phyloP scores from a whole-genome alignment of 164 flowering plant species.

The Cinnamomum micranthum region DNA sequence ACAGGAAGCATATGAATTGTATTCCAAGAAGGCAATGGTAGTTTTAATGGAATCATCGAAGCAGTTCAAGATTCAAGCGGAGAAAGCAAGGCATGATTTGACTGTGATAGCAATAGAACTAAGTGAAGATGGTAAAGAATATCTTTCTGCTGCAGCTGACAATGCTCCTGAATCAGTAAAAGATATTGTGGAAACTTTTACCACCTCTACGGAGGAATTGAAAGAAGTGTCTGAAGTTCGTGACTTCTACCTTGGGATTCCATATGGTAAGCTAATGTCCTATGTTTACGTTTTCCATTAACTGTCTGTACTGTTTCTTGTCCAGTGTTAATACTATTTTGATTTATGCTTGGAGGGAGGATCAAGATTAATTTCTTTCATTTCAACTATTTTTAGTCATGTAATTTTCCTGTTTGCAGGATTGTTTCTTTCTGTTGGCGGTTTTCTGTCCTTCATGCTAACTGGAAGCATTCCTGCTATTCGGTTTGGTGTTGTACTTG shows the following conservation, averaged over 20 bases:
- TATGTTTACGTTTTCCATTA: not conserved
- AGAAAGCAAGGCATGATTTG: slow-evolving; percentile 68
- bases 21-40: slow-evolving; percentile 57
- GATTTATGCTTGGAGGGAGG: not conserved
- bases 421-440: slow-evolving; percentile 58
- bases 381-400: not conserved
- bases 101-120: slow-evolving; percentile 49
- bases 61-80: slow-evolving; percentile 70
- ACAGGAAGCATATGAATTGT: slow-evolving; percentile 73
- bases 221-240: slow-evolving; percentile 48
- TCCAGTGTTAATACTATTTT: not conserved
- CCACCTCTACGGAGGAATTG: slow-evolving; percentile 41
- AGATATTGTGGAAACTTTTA: slow-evolving; percentile 73
- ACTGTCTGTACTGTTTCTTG: not conserved
- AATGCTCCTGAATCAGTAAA: slow-evolving; percentile 73
- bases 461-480: slow-evolving; percentile 78
- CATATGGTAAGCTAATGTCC: slow-evolving; percentile 63
- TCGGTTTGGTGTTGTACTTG: slow-evolving; percentile 91
- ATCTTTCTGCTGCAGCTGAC: slow-evolving; percentile 58
- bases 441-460: slow-evolving; percentile 85
- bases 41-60: slow-evolving; percentile 61
- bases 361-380: not conserved
- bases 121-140: slow-evolving; percentile 58
- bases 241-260: slow-evolving; percentile 87
- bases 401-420: slow-evolving; percentile 45